phyloP scores from a whole-genome alignment of 148 eudicot species.

The Vaccinium macrocarpon region DNA sequence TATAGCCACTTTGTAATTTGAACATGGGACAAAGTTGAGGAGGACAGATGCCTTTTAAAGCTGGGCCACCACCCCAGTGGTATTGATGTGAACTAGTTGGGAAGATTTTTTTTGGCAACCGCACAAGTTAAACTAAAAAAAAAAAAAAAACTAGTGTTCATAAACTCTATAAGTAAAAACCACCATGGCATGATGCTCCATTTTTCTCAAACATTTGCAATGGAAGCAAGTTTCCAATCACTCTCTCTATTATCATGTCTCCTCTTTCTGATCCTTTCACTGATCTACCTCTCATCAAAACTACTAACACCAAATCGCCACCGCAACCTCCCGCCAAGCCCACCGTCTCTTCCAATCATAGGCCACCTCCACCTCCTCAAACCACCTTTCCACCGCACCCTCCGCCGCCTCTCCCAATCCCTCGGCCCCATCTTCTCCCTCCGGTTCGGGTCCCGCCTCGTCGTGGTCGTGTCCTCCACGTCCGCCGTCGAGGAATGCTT shows the following conservation, averaged over 20 bases:
- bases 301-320: neutral
- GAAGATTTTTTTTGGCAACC: no score
- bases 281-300: neutral
- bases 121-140: no score
- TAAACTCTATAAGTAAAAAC: no score
- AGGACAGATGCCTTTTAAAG: no score
- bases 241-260: neutral
- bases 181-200: no score
- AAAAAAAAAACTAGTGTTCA: no score
- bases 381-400: neutral
- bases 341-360: neutral
- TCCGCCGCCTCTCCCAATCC: neutral
- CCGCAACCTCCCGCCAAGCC: neutral
- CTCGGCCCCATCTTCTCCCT: neutral
- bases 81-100: no score
- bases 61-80: no score
- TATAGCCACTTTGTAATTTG: no score
- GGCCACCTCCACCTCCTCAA: slow-evolving; percentile 3
- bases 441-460: neutral
- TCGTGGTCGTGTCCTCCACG: neutral
- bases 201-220: neutral
- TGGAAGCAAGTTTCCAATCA: neutral
- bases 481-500: neutral
- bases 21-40: no score
- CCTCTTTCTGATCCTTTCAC: neutral